phyloP scores from a whole-genome alignment of 1,139 yeast genomes.

The Lodderomyces orthopsilosis region DNA sequence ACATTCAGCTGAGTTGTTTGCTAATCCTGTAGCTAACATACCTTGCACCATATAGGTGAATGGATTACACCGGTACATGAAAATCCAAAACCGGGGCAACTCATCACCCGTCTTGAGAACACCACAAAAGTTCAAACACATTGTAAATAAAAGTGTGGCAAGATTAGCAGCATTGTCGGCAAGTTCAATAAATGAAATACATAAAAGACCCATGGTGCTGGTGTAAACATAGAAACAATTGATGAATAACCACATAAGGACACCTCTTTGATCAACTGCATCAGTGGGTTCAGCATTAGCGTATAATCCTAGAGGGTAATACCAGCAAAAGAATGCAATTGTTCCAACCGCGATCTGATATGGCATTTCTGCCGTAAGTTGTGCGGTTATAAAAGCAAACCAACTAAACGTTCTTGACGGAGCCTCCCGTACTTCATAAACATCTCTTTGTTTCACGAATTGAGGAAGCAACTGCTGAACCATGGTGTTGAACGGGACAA shows the following conservation, averaged over 20 bases:
- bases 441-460: conserved; percentile 32
- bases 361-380: conserved; percentile 71
- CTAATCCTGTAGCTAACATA: conserved; percentile 36
- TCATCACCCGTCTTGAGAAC: conserved; percentile 24
- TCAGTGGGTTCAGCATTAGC: conserved; percentile 45
- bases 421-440: conserved; percentile 37
- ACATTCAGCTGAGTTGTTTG: conserved; percentile 25
- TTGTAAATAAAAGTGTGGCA: conserved; percentile 24
- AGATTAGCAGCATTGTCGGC: conserved; percentile 42
- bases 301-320: conserved; percentile 69
- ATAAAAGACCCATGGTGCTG: conserved; percentile 37
- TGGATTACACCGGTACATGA: conserved; percentile 47
- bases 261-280: conserved; percentile 35
- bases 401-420: conserved; percentile 32
- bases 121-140: conserved; percentile 36
- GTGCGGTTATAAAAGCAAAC: conserved; percentile 48
- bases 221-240: conserved; percentile 34
- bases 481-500: conserved; percentile 45
- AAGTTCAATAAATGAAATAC: conserved; percentile 37
- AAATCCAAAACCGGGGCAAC: conserved; percentile 39
- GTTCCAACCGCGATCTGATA: conserved; percentile 70
- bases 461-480: conserved; percentile 50
- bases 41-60: conserved; percentile 54
- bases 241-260: conserved; percentile 43
- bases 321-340: conserved; percentile 67